These are phyloP conservation scores for Vigna nakashimae DNA, from an alignment of 306 rosid species.

Conservation along the genomic window DNA sequence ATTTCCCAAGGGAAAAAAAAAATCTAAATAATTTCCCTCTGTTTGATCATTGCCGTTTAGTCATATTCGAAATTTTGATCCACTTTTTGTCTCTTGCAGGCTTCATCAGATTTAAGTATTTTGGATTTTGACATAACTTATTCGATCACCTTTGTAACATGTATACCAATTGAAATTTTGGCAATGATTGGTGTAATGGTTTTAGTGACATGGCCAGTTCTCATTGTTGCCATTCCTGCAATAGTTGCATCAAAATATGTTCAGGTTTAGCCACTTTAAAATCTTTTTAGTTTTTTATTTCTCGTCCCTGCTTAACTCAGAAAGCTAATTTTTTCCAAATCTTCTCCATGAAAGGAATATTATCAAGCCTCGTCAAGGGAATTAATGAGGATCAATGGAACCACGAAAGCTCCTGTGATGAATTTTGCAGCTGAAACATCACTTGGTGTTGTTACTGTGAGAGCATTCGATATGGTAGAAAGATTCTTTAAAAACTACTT, in stretches of 20 bases:
- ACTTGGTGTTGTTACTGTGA: constrained; percentile 74
- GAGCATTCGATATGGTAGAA: constrained; percentile 69
- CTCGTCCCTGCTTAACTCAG: not conserved
- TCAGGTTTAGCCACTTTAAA: constrained; percentile 52
- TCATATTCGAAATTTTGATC: not conserved
- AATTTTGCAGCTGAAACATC: constrained; percentile 83
- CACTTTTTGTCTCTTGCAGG: constrained; percentile 55
- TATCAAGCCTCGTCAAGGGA: constrained; percentile 83
- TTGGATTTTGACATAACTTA: constrained; percentile 83
- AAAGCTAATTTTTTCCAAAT: constrained; percentile 1
- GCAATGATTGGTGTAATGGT: constrained; percentile 59
- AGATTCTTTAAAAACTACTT: constrained; percentile 64
- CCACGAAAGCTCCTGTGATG: constrained; percentile 87
- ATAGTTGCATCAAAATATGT: constrained; percentile 57
- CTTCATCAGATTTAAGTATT: constrained; percentile 82
- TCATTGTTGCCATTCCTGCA: constrained; percentile 67
- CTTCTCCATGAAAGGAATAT: constrained; percentile 49
- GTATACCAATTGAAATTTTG: constrained; percentile 48
- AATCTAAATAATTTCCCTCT: not conserved
- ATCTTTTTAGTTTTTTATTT: not conserved
- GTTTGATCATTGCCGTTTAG: constrained; percentile 9
- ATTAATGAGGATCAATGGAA: constrained; percentile 83
- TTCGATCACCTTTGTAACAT: constrained; percentile 47
- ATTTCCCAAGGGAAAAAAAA: not conserved
- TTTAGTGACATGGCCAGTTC: constrained; percentile 85